These are phyloP conservation scores for Cutaneotrichosporon sp. DNA, from an alignment of 1,284 basidiomycete genomes.

Conservation along the genomic window DNA sequence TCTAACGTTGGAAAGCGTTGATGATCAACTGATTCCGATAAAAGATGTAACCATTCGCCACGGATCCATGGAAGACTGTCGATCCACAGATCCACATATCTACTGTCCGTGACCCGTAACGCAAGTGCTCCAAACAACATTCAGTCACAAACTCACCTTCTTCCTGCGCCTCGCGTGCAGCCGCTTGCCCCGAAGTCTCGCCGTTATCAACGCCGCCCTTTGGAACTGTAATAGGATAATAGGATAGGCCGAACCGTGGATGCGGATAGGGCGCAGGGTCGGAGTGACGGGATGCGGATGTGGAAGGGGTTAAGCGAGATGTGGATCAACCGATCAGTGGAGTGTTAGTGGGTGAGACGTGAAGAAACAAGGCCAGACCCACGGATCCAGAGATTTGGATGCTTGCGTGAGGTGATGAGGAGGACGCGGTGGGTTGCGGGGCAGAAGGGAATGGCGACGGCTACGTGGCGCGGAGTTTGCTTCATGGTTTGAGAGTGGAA, in stretches of 20 bases:
- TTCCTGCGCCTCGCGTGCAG: constrained; percentile 49
- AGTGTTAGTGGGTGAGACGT: not conserved
- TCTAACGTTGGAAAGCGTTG: constrained; percentile 12
- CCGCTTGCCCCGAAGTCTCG: constrained; percentile 47
- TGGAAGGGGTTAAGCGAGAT: not conserved
- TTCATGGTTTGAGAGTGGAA: constrained; percentile 15
- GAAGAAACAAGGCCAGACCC: not conserved
- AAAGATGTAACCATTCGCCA: too few species aligned
- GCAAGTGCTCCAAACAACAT: too few species aligned
- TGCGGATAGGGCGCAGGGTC: not conserved
- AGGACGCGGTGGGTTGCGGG: constrained; percentile 35
- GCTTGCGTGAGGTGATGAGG: constrained; percentile 47
- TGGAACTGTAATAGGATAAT: constrained; percentile 34
- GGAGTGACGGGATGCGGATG: not conserved
- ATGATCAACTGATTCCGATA: too few species aligned
- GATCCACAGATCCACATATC: too few species aligned
- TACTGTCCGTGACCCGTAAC: too few species aligned
- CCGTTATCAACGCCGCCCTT: constrained; percentile 50
- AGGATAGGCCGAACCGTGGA: not conserved
- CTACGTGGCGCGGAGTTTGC: constrained; percentile 37
- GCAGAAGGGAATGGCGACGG: constrained; percentile 43
- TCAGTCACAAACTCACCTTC: constrained; percentile 38
- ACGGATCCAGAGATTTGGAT: constrained; percentile 50
- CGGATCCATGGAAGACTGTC: too few species aligned
- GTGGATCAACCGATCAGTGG: not conserved